Evolutionary conservation across 176 grass and related monocot genomes (phyloP).

Genomic region (Cenchrus purpureus): DNA sequence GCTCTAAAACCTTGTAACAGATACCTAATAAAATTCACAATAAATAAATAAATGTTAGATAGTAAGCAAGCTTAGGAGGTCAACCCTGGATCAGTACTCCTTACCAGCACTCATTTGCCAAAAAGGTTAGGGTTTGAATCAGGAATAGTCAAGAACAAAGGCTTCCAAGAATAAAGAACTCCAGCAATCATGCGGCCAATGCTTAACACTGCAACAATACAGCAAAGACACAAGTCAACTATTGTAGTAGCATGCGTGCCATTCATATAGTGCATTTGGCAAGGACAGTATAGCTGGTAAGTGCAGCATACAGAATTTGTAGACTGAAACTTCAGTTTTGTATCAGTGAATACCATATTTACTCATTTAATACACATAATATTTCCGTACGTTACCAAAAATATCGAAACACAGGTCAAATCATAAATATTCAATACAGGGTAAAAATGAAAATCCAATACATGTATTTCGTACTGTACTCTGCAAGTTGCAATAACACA

Average conservation of each 20-base stretch:
- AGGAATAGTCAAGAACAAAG: neutral
- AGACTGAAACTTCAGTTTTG: neutral
- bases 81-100: neutral
- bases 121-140: neutral
- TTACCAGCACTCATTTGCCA: slow-evolving; percentile 57
- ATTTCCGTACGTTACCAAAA: neutral
- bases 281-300: neutral
- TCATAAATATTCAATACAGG: neutral
- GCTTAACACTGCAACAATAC: neutral
- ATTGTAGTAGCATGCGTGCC: neutral
- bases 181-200: neutral
- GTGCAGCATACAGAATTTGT: neutral
- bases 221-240: neutral
- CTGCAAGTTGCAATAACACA: neutral
- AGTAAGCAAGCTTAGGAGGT: neutral
- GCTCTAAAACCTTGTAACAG: neutral
- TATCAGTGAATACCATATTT: neutral
- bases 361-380: neutral
- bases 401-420: neutral
- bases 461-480: neutral
- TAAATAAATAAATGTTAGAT: neutral
- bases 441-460: neutral
- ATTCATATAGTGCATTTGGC: neutral
- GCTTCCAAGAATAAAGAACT: neutral
- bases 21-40: neutral